Percentiles rank a stretch among this genome's conserved stretches.
Evolutionary conservation across 345 rosid species (phyloP).

Genomic region (Excoecaria cochinchinensis): DNA sequence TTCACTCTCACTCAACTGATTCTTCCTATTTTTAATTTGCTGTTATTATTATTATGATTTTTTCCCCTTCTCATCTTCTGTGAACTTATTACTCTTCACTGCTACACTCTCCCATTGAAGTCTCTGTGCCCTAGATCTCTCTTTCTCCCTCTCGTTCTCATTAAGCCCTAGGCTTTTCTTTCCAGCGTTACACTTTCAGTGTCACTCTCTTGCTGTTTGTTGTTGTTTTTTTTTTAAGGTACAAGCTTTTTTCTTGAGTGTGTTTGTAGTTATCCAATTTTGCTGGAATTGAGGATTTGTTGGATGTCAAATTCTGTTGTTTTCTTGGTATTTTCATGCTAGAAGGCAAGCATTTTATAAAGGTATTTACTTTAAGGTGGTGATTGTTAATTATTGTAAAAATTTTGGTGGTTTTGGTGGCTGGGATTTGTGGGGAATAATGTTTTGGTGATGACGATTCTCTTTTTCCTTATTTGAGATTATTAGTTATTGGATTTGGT

Average conservation of each 20-base stretch:
- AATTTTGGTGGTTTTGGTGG: slow-evolving; percentile 14
- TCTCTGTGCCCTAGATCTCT: slow-evolving; percentile 45
- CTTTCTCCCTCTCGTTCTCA: slow-evolving; percentile 5
- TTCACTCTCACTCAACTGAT: neutral
- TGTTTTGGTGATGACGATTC: neutral
- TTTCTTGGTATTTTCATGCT: neutral
- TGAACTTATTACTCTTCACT: slow-evolving; percentile 18
- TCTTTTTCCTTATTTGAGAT: neutral
- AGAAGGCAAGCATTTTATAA: neutral
- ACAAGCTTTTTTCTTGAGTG: slow-evolving; percentile 21
- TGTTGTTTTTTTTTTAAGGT: slow-evolving; percentile 22
- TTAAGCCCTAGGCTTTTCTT: slow-evolving; percentile 41
- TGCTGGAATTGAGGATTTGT: slow-evolving; percentile 4
- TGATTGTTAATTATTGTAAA: slow-evolving; percentile 10
- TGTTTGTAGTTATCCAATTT: neutral
- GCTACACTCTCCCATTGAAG: slow-evolving; percentile 15
- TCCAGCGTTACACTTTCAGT: neutral
- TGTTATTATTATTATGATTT: neutral
- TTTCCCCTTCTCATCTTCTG: slow-evolving; percentile 20
- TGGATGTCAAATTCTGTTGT: slow-evolving; percentile 3
- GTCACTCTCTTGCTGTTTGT: neutral
- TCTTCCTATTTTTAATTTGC: neutral
- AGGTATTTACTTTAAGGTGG: slow-evolving; percentile 1
- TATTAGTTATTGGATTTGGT: slow-evolving; percentile 11
- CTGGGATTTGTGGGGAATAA: slow-evolving; percentile 13